Percentiles rank a stretch among this genome's conserved stretches.
Conservation (phyloP, 2,329 filamentous ascomycete genomes). For the Penicillium griseofulvum region DNA sequence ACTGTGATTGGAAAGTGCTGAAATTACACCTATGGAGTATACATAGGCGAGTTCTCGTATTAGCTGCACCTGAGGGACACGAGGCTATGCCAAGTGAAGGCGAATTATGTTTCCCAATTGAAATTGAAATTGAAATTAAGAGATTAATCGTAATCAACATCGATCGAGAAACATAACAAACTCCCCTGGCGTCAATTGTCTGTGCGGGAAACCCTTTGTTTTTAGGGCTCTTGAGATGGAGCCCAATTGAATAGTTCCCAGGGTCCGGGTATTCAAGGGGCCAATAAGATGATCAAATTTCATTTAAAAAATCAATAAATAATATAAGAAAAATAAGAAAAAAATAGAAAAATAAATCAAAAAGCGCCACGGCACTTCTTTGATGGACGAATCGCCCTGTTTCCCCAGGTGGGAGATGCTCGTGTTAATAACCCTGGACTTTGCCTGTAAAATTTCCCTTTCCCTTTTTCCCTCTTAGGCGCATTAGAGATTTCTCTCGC, state of each 20-base stretch:
- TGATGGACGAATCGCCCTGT: neutral
- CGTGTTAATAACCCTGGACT: conserved; percentile 18
- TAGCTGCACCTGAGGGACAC: neutral
- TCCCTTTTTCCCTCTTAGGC: conserved; percentile 11
- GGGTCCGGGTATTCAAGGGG: conserved; percentile 5
- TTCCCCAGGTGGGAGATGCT: conserved; percentile 8
- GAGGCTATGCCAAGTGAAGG: neutral
- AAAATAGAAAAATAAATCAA: neutral
- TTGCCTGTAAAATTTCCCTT: conserved; percentile 19
- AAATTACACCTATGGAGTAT: neutral
- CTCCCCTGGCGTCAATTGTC: conserved; percentile 1
- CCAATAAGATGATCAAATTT: conserved; percentile 14
- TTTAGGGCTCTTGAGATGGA: conserved; percentile 16
- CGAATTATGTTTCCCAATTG: neutral
- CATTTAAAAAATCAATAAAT: conserved; percentile 10
- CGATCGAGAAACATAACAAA: neutral
- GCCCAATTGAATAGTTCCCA: conserved; percentile 21
- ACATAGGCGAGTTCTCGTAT: conserved; percentile 3
- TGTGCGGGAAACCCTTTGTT: conserved; percentile 9
- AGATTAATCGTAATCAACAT: neutral
- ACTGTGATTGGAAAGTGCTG: neutral
- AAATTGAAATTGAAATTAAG: neutral
- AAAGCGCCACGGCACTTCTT: conserved; percentile 6
- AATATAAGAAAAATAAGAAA: conserved; percentile 1
- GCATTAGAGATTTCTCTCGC: conserved; percentile 16